Evolutionary conservation across 306 rosid genomes (phyloP), one percentile per base, ranked within the genome.

Genomic region (Heteromeles arbutifolia): DNA sequence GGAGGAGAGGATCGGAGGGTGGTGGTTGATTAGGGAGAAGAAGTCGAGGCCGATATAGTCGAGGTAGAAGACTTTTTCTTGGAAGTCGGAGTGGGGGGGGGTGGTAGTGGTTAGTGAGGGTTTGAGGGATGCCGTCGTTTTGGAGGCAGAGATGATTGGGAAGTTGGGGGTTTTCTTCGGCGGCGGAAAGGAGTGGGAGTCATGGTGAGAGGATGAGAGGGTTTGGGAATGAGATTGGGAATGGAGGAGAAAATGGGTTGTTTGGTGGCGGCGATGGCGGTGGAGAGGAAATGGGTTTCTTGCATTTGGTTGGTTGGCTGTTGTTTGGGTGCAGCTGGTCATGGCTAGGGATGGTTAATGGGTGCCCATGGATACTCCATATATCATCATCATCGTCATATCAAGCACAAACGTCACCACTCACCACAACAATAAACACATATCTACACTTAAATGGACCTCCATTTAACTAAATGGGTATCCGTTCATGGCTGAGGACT

Each of bases 31-130:
- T 67, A 92, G 75, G 65, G 97, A 80, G 80, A 90, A 82, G 85
- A 93, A 86, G 80, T 92, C 96, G 15, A 95, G 81, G 73, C 97
- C 97, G 1, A 95, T 83, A 29, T 97, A 95, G 78, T 95, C 98
- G 21, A 95, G 88, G 76, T 85, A 95, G 58, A 92, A 88, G 75
- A 85, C 77, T 79, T 90, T 95, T 50, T 86, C 85, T 6, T 87
- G 86, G 76, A 90, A 95, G 19, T 85, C 75, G 0, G 89, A 69
- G 69, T 39, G 67, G n/a, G 72, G 67, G n/a, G 72, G 71, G 71
- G 48, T 32, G 22, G 67, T 62, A 14, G 21, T 11, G 74, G 66
- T 4, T 8, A 72, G 66, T 8, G 74, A 61, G 24, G 71, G 73
- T 21, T 44, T 59, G 74, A 73, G 41, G 84, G 84, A 59, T 29